A percentile compares a stretch with the other conserved stretches of the same genome.
Conservation (phyloP, 805 yeast species). For the Lachancea sp. region DNA sequence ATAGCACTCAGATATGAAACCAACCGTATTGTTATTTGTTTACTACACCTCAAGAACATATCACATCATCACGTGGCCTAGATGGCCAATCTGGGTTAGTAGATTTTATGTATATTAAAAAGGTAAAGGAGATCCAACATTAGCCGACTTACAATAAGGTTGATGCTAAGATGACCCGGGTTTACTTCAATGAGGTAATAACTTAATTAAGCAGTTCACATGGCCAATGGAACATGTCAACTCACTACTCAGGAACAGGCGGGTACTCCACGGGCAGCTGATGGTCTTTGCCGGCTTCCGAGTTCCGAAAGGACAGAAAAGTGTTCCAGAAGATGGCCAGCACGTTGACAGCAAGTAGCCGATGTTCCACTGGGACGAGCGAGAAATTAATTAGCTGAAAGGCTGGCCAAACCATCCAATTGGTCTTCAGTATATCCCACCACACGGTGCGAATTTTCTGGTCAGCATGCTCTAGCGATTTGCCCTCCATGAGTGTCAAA, state of each 20-base stretch:
- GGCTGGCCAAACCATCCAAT: conserved; percentile 88
- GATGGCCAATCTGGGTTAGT: too few species aligned
- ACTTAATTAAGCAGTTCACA: too few species aligned
- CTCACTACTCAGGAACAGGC: conserved; percentile 34
- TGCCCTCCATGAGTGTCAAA: conserved; percentile 62
- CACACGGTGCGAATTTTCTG: conserved; percentile 44
- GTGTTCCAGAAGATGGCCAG: conserved; percentile 82
- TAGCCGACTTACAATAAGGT: too few species aligned
- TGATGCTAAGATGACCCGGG: too few species aligned
- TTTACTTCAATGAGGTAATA: too few species aligned
- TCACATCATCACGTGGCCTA: too few species aligned
- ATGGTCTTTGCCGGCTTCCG: conserved; percentile 25
- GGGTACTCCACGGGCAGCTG: conserved; percentile 34
- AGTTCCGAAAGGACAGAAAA: conserved; percentile 58
- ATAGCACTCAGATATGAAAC: too few species aligned
- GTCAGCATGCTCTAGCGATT: conserved; percentile 36
- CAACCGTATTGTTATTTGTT: too few species aligned
- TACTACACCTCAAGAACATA: too few species aligned
- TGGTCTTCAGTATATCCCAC: conserved; percentile 62
- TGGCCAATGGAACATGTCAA: too few species aligned
- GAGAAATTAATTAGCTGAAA: conserved; percentile 77
- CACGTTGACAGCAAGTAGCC: conserved; percentile 62
- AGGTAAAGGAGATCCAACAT: too few species aligned
- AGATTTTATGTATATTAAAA: too few species aligned
- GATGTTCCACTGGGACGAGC: conserved; percentile 62